These are phyloP conservation scores for Pleurotus eryngii DNA, from an alignment of 768 basidiomycete genomes.

Conservation along the genomic window DNA sequence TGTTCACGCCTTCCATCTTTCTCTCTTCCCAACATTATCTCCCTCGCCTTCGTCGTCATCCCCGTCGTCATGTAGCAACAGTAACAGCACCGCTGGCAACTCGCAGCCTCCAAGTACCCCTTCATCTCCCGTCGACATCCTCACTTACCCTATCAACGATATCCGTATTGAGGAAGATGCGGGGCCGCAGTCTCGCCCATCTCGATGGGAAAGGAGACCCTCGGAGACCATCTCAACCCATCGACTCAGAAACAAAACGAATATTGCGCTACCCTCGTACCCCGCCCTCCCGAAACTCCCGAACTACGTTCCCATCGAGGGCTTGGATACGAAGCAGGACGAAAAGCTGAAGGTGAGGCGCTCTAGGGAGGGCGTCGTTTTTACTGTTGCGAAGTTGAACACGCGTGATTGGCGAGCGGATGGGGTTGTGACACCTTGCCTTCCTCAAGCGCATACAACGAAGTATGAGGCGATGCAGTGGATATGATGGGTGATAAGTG, in stretches of 20 bases:
- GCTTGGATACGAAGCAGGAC: constrained; percentile 5
- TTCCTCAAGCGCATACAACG: neutral
- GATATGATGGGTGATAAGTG: neutral
- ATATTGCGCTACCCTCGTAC: neutral
- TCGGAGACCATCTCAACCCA: too few species aligned
- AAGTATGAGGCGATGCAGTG: neutral
- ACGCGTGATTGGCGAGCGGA: neutral
- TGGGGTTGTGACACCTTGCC: too few species aligned
- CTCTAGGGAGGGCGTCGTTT: neutral
- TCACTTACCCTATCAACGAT: too few species aligned
- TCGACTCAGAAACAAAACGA: neutral
- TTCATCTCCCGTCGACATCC: neutral
- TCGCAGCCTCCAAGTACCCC: neutral
- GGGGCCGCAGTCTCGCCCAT: neutral
- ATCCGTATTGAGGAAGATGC: neutral
- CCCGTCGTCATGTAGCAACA: too few species aligned
- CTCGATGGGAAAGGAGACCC: neutral
- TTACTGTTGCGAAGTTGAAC: constrained; percentile 1
- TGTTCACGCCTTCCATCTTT: constrained; percentile 2
- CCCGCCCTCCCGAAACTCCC: neutral
- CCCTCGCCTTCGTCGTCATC: neutral
- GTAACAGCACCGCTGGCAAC: too few species aligned
- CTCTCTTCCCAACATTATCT: neutral
- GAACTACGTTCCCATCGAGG: constrained; percentile 1
- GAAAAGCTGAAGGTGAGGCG: constrained; percentile 2